phyloP scores from a whole-genome alignment of 169 alveolate genomes.

The Plasmodium inui region DNA sequence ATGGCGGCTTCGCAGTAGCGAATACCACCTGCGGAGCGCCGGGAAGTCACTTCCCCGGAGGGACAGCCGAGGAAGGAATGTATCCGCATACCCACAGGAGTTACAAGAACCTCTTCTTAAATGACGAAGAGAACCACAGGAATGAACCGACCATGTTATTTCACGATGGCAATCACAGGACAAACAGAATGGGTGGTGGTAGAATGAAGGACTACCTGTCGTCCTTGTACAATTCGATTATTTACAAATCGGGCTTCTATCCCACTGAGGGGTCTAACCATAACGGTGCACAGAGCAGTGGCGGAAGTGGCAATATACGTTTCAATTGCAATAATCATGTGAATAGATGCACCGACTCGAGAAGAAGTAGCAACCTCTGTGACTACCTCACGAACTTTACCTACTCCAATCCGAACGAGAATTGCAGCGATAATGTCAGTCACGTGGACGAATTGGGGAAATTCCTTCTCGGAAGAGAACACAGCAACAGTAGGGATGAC shows the following conservation, averaged over 20 bases:
- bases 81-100: not conserved
- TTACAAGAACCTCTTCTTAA: not conserved
- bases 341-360: not conserved
- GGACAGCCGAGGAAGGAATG: not conserved
- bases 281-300: not conserved
- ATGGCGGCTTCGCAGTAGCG: not conserved
- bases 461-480: slow-evolving; percentile 11
- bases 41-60: not conserved
- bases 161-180: not conserved
- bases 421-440: slow-evolving; percentile 1
- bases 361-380: slow-evolving; percentile 1
- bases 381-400: slow-evolving; percentile 9
- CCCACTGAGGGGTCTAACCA: not conserved
- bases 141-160: not conserved
- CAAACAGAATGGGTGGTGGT: not conserved
- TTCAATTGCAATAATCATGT: not conserved
- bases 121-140: not conserved
- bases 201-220: slow-evolving; percentile 16
- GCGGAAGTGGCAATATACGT: not conserved
- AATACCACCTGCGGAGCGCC: not conserved
- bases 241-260: slow-evolving; percentile 8
- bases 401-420: slow-evolving; percentile 22
- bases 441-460: slow-evolving; percentile 52
- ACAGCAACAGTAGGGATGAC: not conserved
- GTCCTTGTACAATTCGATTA: not conserved